phyloP scores from a whole-genome alignment of 768 basidiomycete species.

The Boletus vermiculosoides region DNA sequence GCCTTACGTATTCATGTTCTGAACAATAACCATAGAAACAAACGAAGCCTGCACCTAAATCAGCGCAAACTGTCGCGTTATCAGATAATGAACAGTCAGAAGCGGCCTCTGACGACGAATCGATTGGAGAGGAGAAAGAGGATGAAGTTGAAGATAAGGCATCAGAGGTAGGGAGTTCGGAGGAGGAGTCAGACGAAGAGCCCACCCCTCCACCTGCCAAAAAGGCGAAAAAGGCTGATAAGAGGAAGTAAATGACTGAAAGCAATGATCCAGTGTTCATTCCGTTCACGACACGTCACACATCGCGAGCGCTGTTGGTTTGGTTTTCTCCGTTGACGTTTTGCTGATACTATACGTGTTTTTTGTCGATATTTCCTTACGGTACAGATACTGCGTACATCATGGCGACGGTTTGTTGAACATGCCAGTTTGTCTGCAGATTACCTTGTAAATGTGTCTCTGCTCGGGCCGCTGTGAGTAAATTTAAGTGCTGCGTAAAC shows the following conservation, averaged over 20 bases:
- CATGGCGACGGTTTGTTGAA: neutral
- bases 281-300: conserved; percentile 7
- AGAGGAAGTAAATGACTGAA: conserved; percentile 22
- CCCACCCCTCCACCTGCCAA: conserved; percentile 32
- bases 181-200: conserved; percentile 30
- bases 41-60: conserved; percentile 24
- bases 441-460: conserved; percentile 7
- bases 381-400: conserved; percentile 12
- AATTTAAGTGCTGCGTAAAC: conserved; percentile 23
- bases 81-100: conserved; percentile 35
- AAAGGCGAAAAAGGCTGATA: conserved; percentile 29
- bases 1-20: conserved; percentile 14
- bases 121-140: conserved; percentile 27
- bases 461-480: conserved; percentile 16
- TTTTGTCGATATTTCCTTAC: conserved; percentile 31
- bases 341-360: conserved; percentile 25
- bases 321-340: conserved; percentile 4
- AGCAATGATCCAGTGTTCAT: conserved; percentile 4
- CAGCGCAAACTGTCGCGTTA: conserved; percentile 24
- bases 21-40: conserved; percentile 24
- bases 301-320: conserved; percentile 1
- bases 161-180: conserved; percentile 23
- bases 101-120: conserved; percentile 22
- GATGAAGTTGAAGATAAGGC: conserved; percentile 17
- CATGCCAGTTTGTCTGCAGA: neutral